phyloP scores from a whole-genome alignment of 108 stramenopile species.

The Fragilariopsis cylindrus region DNA sequence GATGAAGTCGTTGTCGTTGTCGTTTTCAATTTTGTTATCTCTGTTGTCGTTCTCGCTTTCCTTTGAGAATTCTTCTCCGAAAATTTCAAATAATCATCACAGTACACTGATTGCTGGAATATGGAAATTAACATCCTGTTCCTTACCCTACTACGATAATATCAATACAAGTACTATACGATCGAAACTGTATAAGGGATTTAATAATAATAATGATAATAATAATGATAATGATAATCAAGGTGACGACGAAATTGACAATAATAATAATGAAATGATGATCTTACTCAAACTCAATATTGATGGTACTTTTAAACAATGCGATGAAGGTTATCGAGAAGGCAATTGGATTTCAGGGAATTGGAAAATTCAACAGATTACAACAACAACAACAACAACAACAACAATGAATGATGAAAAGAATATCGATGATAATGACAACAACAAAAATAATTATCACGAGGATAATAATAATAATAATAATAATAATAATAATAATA shows the following conservation, averaged over 20 bases:
- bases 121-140: conserved; percentile 22
- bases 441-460: background rate
- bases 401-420: too few relatives aligned
- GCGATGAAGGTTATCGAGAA: conserved; percentile 31
- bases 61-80: too few relatives aligned
- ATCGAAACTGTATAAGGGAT: conserved; percentile 14
- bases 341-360: conserved; percentile 26
- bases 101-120: conserved; percentile 6
- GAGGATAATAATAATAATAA: too few relatives aligned
- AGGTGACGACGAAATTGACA: background rate
- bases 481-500: background rate
- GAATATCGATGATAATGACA: background rate
- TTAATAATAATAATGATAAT: conserved; percentile 1
- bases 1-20: too few relatives aligned
- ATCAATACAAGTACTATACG: background rate
- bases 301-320: conserved; percentile 35
- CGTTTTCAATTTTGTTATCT: too few relatives aligned
- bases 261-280: background rate
- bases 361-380: conserved; percentile 8
- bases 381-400: background rate
- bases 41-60: too few relatives aligned
- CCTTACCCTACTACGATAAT: conserved; percentile 22
- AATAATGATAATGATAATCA: background rate
- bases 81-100: too few relatives aligned
- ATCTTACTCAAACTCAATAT: conserved; percentile 24